Conservation (phyloP, 2,329 filamentous ascomycete genomes). For the Aspergillus vadensis region DNA sequence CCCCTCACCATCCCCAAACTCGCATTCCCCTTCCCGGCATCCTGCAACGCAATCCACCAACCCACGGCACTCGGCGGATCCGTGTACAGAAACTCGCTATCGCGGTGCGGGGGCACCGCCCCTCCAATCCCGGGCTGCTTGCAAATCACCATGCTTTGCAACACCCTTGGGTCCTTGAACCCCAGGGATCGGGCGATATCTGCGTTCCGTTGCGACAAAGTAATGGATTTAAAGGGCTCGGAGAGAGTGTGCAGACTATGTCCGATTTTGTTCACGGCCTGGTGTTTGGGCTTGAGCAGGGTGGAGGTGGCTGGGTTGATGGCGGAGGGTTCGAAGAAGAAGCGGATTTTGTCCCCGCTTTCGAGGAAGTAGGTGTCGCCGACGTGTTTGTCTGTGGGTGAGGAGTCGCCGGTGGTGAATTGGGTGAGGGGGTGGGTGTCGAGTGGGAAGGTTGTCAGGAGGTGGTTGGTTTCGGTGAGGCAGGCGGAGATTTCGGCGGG, state of each 20-base stretch:
- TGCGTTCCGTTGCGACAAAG: conserved; percentile 52
- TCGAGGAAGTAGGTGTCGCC: conserved; percentile 92
- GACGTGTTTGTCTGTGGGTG: conserved; percentile 64
- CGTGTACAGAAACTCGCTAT: conserved; percentile 90
- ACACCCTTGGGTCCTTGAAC: conserved; percentile 71
- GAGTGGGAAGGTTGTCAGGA: conserved; percentile 77
- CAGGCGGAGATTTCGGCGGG: conserved; percentile 66
- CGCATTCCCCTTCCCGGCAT: conserved; percentile 82
- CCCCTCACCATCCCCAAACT: conserved; percentile 85
- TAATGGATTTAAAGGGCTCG: conserved; percentile 62
- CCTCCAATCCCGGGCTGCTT: conserved; percentile 97
- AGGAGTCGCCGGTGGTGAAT: conserved; percentile 81
- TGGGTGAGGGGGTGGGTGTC: conserved; percentile 85
- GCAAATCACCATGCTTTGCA: conserved; percentile 98
- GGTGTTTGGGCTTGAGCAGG: conserved; percentile 76
- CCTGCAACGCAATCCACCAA: conserved; percentile 97
- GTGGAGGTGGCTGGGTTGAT: conserved; percentile 50
- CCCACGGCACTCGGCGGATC: conserved; percentile 85
- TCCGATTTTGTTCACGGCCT: conserved; percentile 87
- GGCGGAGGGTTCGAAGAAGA: conserved; percentile 97
- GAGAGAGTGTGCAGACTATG: conserved; percentile 74
- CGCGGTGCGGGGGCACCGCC: conserved; percentile 87
- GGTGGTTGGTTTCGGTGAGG: conserved; percentile 70
- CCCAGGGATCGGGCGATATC: conserved; percentile 71
- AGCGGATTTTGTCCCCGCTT: conserved; percentile 88